A percentile compares a stretch with the other conserved stretches of the same genome.
These are phyloP conservation scores for Castanea crenata DNA, from an alignment of 306 rosid genomes.

Conservation along the genomic window DNA sequence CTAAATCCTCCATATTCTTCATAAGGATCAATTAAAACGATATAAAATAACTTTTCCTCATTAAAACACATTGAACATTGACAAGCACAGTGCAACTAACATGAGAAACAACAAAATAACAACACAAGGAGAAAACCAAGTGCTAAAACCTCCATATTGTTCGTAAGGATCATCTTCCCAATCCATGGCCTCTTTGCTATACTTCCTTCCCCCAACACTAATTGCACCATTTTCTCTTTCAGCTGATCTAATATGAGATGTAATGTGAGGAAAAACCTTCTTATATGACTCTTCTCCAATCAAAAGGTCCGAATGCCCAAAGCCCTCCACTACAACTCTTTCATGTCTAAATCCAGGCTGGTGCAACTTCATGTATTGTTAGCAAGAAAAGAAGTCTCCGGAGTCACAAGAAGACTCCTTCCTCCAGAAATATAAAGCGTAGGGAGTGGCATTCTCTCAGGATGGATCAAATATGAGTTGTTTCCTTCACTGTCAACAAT, in stretches of 20 bases:
- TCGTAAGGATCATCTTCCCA: constrained; percentile 29
- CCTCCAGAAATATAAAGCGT: constrained; percentile 29
- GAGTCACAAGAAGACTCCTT: constrained; percentile 25
- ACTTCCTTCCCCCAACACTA: constrained; percentile 7
- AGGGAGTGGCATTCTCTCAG: constrained; percentile 37
- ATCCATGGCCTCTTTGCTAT: constrained; percentile 19
- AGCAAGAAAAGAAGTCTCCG: constrained; percentile 32
- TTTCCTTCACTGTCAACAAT: constrained; percentile 25
- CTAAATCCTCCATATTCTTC: constrained; percentile 23
- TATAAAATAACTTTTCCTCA: not conserved
- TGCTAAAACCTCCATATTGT: constrained; percentile 15
- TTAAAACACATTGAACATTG: not conserved
- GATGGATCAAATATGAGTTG: constrained; percentile 28
- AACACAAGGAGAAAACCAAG: constrained; percentile 28
- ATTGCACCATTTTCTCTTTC: not conserved
- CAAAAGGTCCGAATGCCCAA: constrained; percentile 37
- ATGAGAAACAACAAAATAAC: not conserved
- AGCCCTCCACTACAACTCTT: constrained; percentile 34
- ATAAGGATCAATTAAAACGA: not conserved
- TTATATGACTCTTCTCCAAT: constrained; percentile 34
- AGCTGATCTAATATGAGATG: constrained; percentile 19
- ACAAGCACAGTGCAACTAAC: not conserved
- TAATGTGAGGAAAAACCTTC: constrained; percentile 28
- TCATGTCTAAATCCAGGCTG: constrained; percentile 30
- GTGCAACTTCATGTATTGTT: constrained; percentile 38